These are phyloP conservation scores for Lactifluus subvellereus DNA, from an alignment of 768 basidiomycete genomes.

Conservation along the genomic window DNA sequence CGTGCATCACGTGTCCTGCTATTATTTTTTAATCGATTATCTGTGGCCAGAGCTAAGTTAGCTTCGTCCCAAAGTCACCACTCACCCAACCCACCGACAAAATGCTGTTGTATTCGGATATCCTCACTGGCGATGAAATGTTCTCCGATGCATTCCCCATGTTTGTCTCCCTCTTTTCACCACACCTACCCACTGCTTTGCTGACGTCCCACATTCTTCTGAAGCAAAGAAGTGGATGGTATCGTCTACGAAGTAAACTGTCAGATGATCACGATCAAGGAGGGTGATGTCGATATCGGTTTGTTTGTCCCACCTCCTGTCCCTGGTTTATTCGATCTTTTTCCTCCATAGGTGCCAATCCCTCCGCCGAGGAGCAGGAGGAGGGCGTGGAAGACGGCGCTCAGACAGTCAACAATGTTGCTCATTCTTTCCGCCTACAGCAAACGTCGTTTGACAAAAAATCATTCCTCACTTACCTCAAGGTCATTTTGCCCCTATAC, in stretches of 20 bases:
- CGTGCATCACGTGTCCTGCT: slow-evolving; percentile 9
- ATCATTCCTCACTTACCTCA: slow-evolving; percentile 73
- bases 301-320: slow-evolving; percentile 24
- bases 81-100: slow-evolving; percentile 8
- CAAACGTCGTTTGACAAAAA: slow-evolving; percentile 86
- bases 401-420: slow-evolving; percentile 80
- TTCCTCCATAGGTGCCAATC: slow-evolving; percentile 68
- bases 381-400: slow-evolving; percentile 80
- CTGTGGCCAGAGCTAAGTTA: no score
- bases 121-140: slow-evolving; percentile 83
- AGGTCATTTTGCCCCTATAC: slow-evolving; percentile 41
- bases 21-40: slow-evolving; percentile 14
- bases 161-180: slow-evolving; percentile 40
- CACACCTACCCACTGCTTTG: not conserved
- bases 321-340: not conserved
- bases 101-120: slow-evolving; percentile 73
- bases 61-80: not conserved
- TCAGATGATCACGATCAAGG: slow-evolving; percentile 57
- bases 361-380: slow-evolving; percentile 80
- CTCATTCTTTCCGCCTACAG: slow-evolving; percentile 87
- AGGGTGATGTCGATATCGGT: slow-evolving; percentile 90
- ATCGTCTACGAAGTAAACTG: slow-evolving; percentile 89
- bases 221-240: slow-evolving; percentile 70
- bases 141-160: slow-evolving; percentile 88
- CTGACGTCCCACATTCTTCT: not conserved